Base-by-base conservation (phyloP, 129 eudicot genomes). In the Artemisia argyi region DNA sequence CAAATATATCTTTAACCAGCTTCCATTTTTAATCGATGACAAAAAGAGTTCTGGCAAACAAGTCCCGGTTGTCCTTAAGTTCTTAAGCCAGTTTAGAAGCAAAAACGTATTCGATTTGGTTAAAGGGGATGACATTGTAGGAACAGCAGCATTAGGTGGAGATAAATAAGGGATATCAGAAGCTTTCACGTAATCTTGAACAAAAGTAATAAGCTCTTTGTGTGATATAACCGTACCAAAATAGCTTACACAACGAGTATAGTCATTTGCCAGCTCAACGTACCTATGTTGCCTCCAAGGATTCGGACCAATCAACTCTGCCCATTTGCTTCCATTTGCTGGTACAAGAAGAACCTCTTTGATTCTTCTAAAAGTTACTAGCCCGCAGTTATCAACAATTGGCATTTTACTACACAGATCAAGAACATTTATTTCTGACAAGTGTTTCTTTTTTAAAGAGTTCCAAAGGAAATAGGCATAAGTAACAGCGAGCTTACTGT, bases 281-380 rank as follows among this genome's bases (percentile, higher is more conserved):
- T 11, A 62, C 4, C 39, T 30, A 62, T 62, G 49, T 15, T 35
- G 19, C 22, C 50, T 62, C 67, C 50, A 62, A 14, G 67, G 67
- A 32, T 62, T 32, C 2, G 50, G n/a, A 62, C 67, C 67, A n/a
- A 62, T 62, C 49, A 62, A 5, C 8, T 62, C 9, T 10, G n/a
- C 67, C 67, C 67, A 62, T 2, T 62, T 62, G 48, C 24, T 62
- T 2, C 67, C 67, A 0, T 32, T 32, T 15, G 67, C 50, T 5
- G 67, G 67, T 5, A 32, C 24, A 32, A 62, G 67, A 20, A 61
- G 46, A 39, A 39, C 49, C 1, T 47, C 50, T 4, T 30, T 35
- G 32, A 11, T 8, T 39, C 67, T 62, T 13, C 8, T 6, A 15
- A 9, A 5, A 3, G 18, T 62, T 62, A 62, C 67, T 7, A 2